Percentiles rank a stretch among this genome's conserved stretches.
Evolutionary conservation across 208 protist genomes (phyloP).

Genomic region (Leishmania tarentolae): DNA sequence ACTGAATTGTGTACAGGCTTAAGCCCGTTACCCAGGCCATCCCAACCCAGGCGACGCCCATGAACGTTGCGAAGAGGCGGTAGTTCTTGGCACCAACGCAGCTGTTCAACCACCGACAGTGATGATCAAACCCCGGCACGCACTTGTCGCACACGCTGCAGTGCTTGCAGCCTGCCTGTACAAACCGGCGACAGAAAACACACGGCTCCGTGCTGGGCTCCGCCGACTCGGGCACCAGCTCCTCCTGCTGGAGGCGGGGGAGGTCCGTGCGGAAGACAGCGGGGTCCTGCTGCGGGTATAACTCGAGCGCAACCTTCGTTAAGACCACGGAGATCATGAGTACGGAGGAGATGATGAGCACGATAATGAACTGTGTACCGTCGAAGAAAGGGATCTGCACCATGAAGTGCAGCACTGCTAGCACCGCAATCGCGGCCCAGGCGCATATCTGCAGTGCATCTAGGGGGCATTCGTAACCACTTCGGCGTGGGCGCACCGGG

Average conservation of each 20-base stretch:
- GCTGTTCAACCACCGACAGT: constrained; percentile 92
- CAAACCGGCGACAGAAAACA: constrained; percentile 85
- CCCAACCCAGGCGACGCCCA: constrained; percentile 55
- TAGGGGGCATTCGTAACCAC: constrained; percentile 74
- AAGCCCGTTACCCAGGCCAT: constrained; percentile 65
- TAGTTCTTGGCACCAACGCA: constrained; percentile 89
- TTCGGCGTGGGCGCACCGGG: constrained; percentile 76
- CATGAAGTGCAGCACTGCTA: constrained; percentile 62
- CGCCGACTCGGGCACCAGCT: constrained; percentile 46
- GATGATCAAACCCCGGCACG: constrained; percentile 91
- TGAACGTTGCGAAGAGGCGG: constrained; percentile 72
- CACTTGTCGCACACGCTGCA: constrained; percentile 93
- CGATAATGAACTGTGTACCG: constrained; percentile 39
- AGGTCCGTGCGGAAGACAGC: constrained; percentile 64
- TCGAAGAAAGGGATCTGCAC: constrained; percentile 73
- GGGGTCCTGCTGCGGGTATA: constrained; percentile 72
- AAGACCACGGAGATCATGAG: constrained; percentile 36
- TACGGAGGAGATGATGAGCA: constrained; percentile 52
- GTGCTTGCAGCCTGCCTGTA: constrained; percentile 76
- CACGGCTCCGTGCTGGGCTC: constrained; percentile 60
- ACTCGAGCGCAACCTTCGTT: constrained; percentile 67
- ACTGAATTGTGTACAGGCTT: constrained; percentile 63
- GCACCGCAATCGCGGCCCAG: constrained; percentile 56
- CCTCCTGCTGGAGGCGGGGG: constrained; percentile 52
- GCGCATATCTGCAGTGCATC: constrained; percentile 74